Percentiles rank a stretch among this genome's conserved stretches.
These are phyloP conservation scores for Starmera amethionina DNA, from an alignment of 805 yeast genomes.

Conservation along the genomic window DNA sequence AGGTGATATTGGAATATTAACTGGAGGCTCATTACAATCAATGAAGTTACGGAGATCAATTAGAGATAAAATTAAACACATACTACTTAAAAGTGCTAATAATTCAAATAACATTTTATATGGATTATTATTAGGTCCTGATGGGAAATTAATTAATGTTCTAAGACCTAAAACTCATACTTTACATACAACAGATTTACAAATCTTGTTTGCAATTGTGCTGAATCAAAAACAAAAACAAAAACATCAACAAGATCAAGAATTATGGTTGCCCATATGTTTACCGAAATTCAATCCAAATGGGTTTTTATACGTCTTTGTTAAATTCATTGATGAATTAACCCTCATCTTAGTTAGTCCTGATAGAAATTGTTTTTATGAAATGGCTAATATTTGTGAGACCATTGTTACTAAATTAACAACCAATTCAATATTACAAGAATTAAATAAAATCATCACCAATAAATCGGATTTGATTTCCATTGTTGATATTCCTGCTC, in stretches of 20 bases:
- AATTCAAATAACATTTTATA: slow-evolving; percentile 51
- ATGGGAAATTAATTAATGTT: slow-evolving; percentile 56
- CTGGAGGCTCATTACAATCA: slow-evolving; percentile 54
- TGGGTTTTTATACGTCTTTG: slow-evolving; percentile 81
- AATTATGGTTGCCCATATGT: slow-evolving; percentile 91
- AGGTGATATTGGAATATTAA: slow-evolving; percentile 47
- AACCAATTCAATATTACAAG: slow-evolving; percentile 28
- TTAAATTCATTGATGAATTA: slow-evolving; percentile 43
- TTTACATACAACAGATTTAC: slow-evolving; percentile 73
- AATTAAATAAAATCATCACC: slow-evolving; percentile 18
- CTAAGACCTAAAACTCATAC: slow-evolving; percentile 72
- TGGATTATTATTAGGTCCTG: slow-evolving; percentile 59
- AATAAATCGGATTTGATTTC: slow-evolving; percentile 25
- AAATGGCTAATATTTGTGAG: slow-evolving; percentile 53
- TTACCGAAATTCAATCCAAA: slow-evolving; percentile 81
- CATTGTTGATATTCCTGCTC: slow-evolving; percentile 45
- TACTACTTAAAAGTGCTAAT: slow-evolving; percentile 32
- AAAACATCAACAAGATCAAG: slow-evolving; percentile 36
- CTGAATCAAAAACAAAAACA: slow-evolving; percentile 33
- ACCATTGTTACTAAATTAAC: slow-evolving; percentile 35
- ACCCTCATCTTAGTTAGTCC: slow-evolving; percentile 37
- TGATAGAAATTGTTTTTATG: slow-evolving; percentile 70
- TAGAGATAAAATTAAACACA: slow-evolving; percentile 47
- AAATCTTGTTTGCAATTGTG: slow-evolving; percentile 62
- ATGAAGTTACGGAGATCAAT: slow-evolving; percentile 46